Percentiles rank a stretch among this genome's conserved stretches.
Evolutionary conservation across 805 yeast species (phyloP).

Genomic region (Limtongia smithiae): DNA sequence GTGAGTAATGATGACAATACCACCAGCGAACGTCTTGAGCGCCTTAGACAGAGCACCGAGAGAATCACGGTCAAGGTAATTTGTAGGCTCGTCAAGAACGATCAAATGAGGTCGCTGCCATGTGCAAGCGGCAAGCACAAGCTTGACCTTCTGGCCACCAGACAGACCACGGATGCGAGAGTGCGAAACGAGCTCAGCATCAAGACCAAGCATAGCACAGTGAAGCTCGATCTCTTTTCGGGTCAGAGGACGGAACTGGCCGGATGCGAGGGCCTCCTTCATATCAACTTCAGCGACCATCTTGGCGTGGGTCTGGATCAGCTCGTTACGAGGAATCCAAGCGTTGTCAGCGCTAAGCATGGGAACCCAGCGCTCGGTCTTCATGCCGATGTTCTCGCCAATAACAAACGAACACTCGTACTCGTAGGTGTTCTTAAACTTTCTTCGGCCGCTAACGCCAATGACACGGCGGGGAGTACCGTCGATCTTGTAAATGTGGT

Average conservation of each 20-base stretch:
- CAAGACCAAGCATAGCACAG: constrained; percentile 98
- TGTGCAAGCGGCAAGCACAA: constrained; percentile 99
- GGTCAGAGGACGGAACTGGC: constrained; percentile 99
- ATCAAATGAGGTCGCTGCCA: constrained; percentile 99
- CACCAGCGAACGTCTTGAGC: constrained; percentile 98
- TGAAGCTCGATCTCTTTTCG: constrained; percentile 99
- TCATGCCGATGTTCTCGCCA: constrained; percentile 99
- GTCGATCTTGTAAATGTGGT: constrained; percentile 98
- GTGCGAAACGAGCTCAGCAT: constrained; percentile 98
- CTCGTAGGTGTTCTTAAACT: constrained; percentile 99
- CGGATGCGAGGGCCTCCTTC: constrained; percentile 99
- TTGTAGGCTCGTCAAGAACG: constrained; percentile 99
- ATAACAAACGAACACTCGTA: constrained; percentile 96
- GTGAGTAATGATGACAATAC: constrained; percentile 99
- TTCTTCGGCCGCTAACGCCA: constrained; percentile 93
- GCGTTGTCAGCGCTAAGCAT: constrained; percentile 99
- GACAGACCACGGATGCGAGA: constrained; percentile 99
- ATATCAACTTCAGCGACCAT: constrained; percentile 99
- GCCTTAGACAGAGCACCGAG: constrained; percentile 99
- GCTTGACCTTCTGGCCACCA: constrained; percentile 99
- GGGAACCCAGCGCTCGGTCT: constrained; percentile 98
- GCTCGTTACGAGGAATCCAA: constrained; percentile 99
- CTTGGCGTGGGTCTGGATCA: constrained; percentile 95
- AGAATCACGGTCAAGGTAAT: constrained; percentile 98
- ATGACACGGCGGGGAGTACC: constrained; percentile 97